These are phyloP conservation scores for Claviceps purpurea DNA, from an alignment of 2,329 filamentous ascomycete species.

Conservation along the genomic window DNA sequence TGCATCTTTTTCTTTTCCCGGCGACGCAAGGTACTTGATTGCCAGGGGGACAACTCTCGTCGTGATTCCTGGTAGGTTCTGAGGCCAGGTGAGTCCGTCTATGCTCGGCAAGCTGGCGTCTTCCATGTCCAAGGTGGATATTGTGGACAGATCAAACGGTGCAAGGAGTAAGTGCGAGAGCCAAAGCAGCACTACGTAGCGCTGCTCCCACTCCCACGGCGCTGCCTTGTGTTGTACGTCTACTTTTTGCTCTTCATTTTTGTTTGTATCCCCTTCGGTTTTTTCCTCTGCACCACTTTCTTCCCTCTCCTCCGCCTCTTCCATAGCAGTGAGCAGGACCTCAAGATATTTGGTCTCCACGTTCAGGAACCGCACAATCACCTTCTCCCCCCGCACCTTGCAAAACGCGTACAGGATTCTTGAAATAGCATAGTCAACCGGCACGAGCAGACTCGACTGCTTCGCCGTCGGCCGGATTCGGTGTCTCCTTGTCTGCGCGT, in stretches of 20 bases:
- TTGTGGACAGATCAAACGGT: conserved; percentile 80
- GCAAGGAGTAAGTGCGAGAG: conserved; percentile 69
- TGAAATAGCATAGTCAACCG: conserved; percentile 59
- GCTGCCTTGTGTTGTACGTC: conserved; percentile 7
- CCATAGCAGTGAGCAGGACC: conserved; percentile 61
- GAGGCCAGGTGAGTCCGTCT: conserved; percentile 40
- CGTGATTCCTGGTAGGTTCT: conserved; percentile 54
- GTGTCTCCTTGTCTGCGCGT: conserved; percentile 34
- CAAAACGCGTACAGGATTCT: conserved; percentile 78
- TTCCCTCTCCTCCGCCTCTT: conserved; percentile 34
- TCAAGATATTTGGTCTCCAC: conserved; percentile 83
- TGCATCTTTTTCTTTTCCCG: conserved; percentile 81
- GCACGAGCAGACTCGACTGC: conserved; percentile 29
- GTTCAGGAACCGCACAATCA: conserved; percentile 79
- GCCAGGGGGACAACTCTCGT: conserved; percentile 58
- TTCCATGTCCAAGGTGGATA: conserved; percentile 50
- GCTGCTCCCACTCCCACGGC: conserved; percentile 67
- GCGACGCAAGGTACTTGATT: conserved; percentile 54
- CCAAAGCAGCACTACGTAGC: conserved; percentile 82
- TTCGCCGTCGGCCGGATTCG: conserved; percentile 23
- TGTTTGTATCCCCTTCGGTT: neutral
- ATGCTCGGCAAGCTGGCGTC: conserved; percentile 29
- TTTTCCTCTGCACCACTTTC: neutral
- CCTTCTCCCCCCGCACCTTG: conserved; percentile 88
- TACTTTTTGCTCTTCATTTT: neutral